These are phyloP conservation scores for Jaminaea rosea DNA, from an alignment of 1,284 basidiomycete species.

Conservation along the genomic window DNA sequence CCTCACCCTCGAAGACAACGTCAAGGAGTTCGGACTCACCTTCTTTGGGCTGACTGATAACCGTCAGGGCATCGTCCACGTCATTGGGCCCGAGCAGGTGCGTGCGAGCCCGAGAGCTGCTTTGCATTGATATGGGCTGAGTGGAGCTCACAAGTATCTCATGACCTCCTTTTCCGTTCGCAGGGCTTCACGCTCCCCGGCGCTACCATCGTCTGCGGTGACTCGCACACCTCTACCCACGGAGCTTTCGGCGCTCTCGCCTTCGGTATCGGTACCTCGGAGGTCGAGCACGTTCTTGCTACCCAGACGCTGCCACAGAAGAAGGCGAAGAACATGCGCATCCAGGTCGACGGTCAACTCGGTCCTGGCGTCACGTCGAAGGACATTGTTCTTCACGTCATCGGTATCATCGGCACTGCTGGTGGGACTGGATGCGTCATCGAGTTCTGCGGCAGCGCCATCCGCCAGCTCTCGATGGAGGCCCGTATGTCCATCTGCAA, in stretches of 20 bases:
- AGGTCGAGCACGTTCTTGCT: slow-evolving; percentile 46
- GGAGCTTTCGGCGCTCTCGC: slow-evolving; percentile 45
- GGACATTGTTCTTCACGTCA: slow-evolving; percentile 44
- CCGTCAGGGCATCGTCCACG: slow-evolving; percentile 45
- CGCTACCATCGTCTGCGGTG: slow-evolving; percentile 44
- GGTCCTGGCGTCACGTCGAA: slow-evolving; percentile 44
- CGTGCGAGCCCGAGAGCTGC: no score
- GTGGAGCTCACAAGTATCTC: no score
- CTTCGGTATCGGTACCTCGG: slow-evolving; percentile 45
- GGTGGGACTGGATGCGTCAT: slow-evolving; percentile 44
- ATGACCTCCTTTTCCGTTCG: no score
- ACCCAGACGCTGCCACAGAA: slow-evolving; percentile 45
- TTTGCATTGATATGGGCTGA: no score
- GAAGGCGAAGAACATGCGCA: slow-evolving; percentile 44
- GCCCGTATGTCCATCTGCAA: slow-evolving; percentile 47
- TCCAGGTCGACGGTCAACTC: slow-evolving; percentile 43
- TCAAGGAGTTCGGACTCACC: slow-evolving; percentile 43
- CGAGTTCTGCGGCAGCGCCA: slow-evolving; percentile 42
- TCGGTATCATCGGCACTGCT: slow-evolving; percentile 45
- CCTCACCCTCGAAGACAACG: slow-evolving; percentile 44
- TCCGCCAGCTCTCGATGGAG: slow-evolving; percentile 41
- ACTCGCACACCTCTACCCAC: slow-evolving; percentile 46
- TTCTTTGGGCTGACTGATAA: slow-evolving; percentile 44
- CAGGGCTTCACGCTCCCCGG: slow-evolving; percentile 44
- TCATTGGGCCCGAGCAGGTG: slow-evolving; percentile 45